Evolutionary conservation across 345 rosid species (phyloP).

Genomic region (Moricandia moricandioides): DNA sequence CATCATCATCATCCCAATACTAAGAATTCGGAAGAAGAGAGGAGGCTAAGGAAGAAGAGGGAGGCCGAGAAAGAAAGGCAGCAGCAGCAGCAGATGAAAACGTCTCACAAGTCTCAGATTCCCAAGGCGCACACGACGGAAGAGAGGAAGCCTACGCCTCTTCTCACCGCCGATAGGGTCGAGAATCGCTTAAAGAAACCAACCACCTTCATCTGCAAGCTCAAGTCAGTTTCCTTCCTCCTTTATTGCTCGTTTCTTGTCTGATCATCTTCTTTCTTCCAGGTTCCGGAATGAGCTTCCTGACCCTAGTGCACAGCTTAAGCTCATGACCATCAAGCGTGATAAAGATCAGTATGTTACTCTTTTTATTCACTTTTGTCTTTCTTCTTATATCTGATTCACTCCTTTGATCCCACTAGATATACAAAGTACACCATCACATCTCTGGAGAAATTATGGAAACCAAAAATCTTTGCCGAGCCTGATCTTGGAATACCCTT

Average conservation of each 20-base stretch:
- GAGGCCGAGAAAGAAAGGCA: constrained; percentile 82
- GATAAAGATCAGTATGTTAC: constrained; percentile 83
- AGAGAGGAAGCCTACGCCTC: constrained; percentile 71
- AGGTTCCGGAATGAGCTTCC: constrained; percentile 99
- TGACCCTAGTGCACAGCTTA: constrained; percentile 87
- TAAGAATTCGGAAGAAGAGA: constrained; percentile 79
- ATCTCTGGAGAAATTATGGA: constrained; percentile 83
- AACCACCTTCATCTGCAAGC: constrained; percentile 95
- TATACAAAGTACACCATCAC: constrained; percentile 83
- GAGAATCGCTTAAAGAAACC: constrained; percentile 98
- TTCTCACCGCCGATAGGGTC: constrained; percentile 67
- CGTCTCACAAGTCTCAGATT: constrained; percentile 54
- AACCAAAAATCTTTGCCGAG: constrained; percentile 87
- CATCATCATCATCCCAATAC: constrained; percentile 38
- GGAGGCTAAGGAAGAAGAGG: constrained; percentile 85
- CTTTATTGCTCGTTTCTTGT: background rate
- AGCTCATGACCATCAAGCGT: constrained; percentile 74
- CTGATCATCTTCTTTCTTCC: constrained; percentile 13
- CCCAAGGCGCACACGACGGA: constrained; percentile 77
- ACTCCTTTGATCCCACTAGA: constrained; percentile 42
- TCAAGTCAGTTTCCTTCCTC: constrained; percentile 71
- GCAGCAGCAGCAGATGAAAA: constrained; percentile 56
- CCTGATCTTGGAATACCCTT: constrained; percentile 98
- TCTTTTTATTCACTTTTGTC: background rate
- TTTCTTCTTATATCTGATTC: background rate